phyloP scores from a whole-genome alignment of 1,284 basidiomycete species.

The Sanghuangporus sanghuang region DNA sequence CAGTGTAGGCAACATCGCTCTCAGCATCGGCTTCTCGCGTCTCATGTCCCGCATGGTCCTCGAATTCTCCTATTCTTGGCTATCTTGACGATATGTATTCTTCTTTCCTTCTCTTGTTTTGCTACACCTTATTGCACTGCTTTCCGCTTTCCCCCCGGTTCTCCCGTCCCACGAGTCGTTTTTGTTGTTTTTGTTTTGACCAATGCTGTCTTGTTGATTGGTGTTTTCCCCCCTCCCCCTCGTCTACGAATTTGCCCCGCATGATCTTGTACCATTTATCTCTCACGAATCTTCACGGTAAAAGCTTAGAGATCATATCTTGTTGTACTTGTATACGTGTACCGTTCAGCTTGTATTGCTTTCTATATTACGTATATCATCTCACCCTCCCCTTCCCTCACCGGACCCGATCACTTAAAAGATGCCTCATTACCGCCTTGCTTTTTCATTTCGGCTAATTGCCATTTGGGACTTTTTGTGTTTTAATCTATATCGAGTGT shows the following conservation, averaged over 20 bases:
- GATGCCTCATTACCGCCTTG: neutral
- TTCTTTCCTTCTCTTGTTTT: neutral
- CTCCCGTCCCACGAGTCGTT: neutral
- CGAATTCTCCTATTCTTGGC: neutral
- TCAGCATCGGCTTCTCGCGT: neutral
- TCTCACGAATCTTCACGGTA: neutral
- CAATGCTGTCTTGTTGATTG: neutral
- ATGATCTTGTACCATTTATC: neutral
- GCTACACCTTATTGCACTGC: neutral
- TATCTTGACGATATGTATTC: neutral
- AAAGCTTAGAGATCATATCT: neutral
- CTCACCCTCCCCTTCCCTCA: neutral
- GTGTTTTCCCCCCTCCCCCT: neutral
- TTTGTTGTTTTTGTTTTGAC: neutral
- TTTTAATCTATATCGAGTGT: no score
- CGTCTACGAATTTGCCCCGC: neutral
- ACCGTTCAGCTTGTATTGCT: neutral
- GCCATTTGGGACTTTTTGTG: no score
- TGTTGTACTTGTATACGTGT: neutral
- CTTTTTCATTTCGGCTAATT: neutral
- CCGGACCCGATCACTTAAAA: neutral
- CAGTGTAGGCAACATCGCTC: neutral
- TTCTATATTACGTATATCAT: neutral
- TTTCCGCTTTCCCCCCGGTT: neutral
- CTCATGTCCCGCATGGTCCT: neutral